A percentile compares a stretch with the other conserved stretches of the same genome.
Evolutionary conservation across 1,139 yeast species (phyloP).

Genomic region (Dujonia santamariae): DNA sequence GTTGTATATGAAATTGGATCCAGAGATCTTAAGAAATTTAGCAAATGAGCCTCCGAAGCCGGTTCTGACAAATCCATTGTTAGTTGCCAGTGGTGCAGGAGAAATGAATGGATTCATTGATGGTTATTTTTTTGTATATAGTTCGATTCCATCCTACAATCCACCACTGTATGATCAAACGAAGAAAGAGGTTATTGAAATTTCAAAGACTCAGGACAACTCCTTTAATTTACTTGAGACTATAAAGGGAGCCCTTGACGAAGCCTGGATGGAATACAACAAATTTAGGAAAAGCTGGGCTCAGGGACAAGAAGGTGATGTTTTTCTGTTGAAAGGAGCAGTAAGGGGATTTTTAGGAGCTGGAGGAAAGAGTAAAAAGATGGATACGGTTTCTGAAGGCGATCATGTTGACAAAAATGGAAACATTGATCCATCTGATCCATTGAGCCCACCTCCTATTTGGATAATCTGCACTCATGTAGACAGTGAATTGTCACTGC

Average conservation of each 20-base stretch:
- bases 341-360: conserved; percentile 45
- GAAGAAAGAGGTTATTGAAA: background rate
- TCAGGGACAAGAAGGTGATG: conserved; percentile 62
- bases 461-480: conserved; percentile 63
- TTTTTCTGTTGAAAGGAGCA: conserved; percentile 56
- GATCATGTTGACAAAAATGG: conserved; percentile 10
- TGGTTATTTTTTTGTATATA: conserved; percentile 67
- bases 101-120: conserved; percentile 72
- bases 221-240: conserved; percentile 41
- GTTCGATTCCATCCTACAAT: conserved; percentile 57
- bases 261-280: conserved; percentile 71
- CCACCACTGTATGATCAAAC: conserved; percentile 50
- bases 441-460: conserved; percentile 62
- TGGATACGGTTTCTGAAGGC: background rate
- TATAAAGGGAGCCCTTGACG: conserved; percentile 54
- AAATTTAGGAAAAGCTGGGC: conserved; percentile 55
- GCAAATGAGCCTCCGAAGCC: conserved; percentile 66
- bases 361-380: conserved; percentile 10
- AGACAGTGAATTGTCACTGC: conserved; percentile 55
- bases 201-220: conserved; percentile 11
- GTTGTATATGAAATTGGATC: conserved; percentile 57
- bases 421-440: conserved; percentile 42
- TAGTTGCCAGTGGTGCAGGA: conserved; percentile 76
- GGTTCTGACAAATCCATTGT: conserved; percentile 61
- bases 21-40: conserved; percentile 55